phyloP scores from a whole-genome alignment of 2,329 filamentous ascomycete species.

The Fusarium chuoi region DNA sequence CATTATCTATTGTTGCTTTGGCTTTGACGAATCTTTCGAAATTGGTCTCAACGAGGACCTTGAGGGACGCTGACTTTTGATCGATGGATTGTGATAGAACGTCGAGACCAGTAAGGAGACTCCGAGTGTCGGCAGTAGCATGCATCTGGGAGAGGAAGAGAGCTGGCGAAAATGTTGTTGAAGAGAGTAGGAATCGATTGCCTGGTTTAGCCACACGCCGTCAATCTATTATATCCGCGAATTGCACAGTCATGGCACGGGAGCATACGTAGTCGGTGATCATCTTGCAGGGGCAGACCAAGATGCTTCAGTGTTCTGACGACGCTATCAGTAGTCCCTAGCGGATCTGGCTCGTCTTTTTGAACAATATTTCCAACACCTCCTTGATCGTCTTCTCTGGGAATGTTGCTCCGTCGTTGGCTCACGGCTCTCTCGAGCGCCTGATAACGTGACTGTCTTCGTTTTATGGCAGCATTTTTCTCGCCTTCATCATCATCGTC shows the following conservation, averaged over 20 bases:
- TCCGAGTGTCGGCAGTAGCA: conserved; percentile 82
- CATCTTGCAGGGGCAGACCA: conserved; percentile 86
- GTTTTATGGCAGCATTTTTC: conserved; percentile 59
- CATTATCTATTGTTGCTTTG: conserved; percentile 97
- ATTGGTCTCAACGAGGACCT: conserved; percentile 95
- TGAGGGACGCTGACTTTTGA: conserved; percentile 95
- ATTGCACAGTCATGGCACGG: conserved; percentile 7
- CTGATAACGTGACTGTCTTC: conserved; percentile 82
- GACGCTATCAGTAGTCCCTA: conserved; percentile 90
- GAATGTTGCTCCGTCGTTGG: conserved; percentile 72
- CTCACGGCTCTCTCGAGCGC: conserved; percentile 82
- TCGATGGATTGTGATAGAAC: conserved; percentile 92
- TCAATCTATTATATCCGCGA: conserved; percentile 28
- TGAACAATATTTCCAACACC: conserved; percentile 83
- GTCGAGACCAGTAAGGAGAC: conserved; percentile 83
- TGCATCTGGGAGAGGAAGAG: conserved; percentile 94
- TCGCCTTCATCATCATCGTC: conserved; percentile 68
- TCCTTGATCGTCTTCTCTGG: conserved; percentile 72
- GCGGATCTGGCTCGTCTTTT: conserved; percentile 90
- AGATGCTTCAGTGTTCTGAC: conserved; percentile 80
- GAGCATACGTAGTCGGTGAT: conserved; percentile 75
- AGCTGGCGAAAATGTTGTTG: conserved; percentile 92
- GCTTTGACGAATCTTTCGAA: conserved; percentile 98
- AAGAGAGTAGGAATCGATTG: conserved; percentile 94
- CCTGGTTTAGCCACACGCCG: conserved; percentile 56